Base-by-base conservation (phyloP, 352 stramenopile genomes). In the Globisporangium cylindrosporum region DNA sequence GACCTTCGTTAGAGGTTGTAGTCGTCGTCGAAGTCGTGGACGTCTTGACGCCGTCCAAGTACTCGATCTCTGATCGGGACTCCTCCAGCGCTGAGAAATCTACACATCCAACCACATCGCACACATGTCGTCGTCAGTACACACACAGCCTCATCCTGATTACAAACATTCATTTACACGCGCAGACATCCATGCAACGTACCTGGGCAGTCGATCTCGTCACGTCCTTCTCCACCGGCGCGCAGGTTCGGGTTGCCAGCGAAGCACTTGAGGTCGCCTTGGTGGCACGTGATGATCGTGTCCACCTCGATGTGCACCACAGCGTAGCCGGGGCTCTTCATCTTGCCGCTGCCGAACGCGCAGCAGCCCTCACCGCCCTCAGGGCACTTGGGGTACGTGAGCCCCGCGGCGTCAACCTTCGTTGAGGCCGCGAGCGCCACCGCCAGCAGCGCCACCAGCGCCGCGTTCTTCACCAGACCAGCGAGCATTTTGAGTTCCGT, bases 41-140 rank as follows among this genome's bases (percentile, higher is more conserved):
- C 54, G 14, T 38, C 57, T 78, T 67, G 18, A 79, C 79, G 56
- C 79, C 79, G 20, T 76, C 77, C 22, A 88, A 54, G 59, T 82
- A 88, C 32, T 76, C 77, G 61, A 88, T 64, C 59, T 78, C 73
- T 12, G 79, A 81, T 24, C 84, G 80, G 53, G 80, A 86, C 63
- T 92, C 84, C 62, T 89, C 82, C 29, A 90, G 67, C 48, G 72
- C 68, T n/a, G 65, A n/a, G 53, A 92, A 90, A 60, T 88, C 84
- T 90, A 48, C n/a, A 24, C 43, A 49, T 49, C 6, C 41, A 49
- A 20, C 14, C 41, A 49, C 41, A 49, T 15, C 1, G 32, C 6
- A 46, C 22, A 69, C 25, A 57, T 1, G 9, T 2, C 24, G 1
- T 69, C 32, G 32, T 51, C 53, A 62, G 36, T 3, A 22, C 5